Evolutionary conservation across 2,329 filamentous ascomycete species (phyloP), one percentile per base, ranked within the genome.

Genomic region (Lachnum nothofagi): DNA sequence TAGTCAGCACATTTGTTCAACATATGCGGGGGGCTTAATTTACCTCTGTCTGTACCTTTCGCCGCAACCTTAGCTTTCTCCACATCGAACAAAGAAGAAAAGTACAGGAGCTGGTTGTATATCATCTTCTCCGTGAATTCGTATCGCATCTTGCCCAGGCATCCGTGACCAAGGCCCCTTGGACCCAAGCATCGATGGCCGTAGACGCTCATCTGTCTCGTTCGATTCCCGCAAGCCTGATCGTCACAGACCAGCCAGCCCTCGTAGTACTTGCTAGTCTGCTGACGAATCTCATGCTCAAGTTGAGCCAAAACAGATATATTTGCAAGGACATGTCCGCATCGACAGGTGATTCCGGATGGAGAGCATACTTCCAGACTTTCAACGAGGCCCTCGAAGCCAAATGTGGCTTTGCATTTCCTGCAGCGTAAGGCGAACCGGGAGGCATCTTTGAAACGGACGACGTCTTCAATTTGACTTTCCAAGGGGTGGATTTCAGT

Each of bases 81-180:
- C 3, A 94, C 86, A 68, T 98, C 91, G 75, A 90, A 98, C 47
- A 97, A 70, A 42, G 78, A 78, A 24, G 86, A 79, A 65, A 91
- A 86, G 71, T 95, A 98, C 46, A 97, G 72, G 34, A 98, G 75
- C 70, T 98, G 93, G 67, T 95, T 97, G 72, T 96, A 97, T 51
- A 97, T 78, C 62, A 86, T 85, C 70, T 93, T 91, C 71, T 97
- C 93, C 1, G 79, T 77, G 63, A 88, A 85, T 70, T 94, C 90
- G 66, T 91, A 96, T 19, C 79, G 74, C 91, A 98, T 97, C 42
- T 81, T 81, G 17, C 93, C 93, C 3, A 83, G 72, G 66, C 93
- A 98, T 47, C 89, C 91, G 48, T 83, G 79, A 0, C 86, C 91
- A 3, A 93, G 82, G 1, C 91, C 90, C 58, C 84, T 85, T 14